phyloP scores from a whole-genome alignment of 2,329 filamentous ascomycete species.

The Pseudogymnoascus sp. region DNA sequence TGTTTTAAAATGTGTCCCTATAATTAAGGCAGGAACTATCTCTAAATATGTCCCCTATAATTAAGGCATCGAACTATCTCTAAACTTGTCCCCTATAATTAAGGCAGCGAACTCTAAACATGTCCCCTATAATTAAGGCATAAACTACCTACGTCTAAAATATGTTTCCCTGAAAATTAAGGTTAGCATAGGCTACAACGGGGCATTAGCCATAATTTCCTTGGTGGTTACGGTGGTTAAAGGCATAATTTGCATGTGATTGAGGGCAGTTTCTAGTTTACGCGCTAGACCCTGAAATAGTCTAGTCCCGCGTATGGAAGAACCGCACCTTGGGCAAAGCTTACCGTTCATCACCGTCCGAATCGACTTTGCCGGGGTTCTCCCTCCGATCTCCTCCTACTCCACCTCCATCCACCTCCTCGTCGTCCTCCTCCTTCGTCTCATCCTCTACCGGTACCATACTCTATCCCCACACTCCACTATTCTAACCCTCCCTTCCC shows the following conservation, averaged over 20 bases:
- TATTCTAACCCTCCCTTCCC: neutral
- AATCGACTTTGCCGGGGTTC: neutral
- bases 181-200: too few species aligned
- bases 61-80: too few species aligned
- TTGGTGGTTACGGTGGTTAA: neutral
- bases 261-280: neutral
- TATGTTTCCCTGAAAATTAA: neutral
- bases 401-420: neutral
- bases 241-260: neutral
- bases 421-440: neutral
- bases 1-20: too few species aligned
- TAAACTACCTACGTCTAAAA: neutral
- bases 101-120: neutral
- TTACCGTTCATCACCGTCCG: neutral
- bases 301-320: neutral
- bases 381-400: neutral
- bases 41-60: too few species aligned
- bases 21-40: too few species aligned
- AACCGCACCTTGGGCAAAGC: neutral
- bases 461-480: neutral
- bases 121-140: too few species aligned
- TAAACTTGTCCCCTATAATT: too few species aligned
- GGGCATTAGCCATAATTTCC: neutral
- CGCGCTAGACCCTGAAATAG: neutral
- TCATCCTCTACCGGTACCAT: neutral